Evolutionary conservation across 768 basidiomycete genomes (phyloP).

Genomic region (Pisolithus tinctorius): DNA sequence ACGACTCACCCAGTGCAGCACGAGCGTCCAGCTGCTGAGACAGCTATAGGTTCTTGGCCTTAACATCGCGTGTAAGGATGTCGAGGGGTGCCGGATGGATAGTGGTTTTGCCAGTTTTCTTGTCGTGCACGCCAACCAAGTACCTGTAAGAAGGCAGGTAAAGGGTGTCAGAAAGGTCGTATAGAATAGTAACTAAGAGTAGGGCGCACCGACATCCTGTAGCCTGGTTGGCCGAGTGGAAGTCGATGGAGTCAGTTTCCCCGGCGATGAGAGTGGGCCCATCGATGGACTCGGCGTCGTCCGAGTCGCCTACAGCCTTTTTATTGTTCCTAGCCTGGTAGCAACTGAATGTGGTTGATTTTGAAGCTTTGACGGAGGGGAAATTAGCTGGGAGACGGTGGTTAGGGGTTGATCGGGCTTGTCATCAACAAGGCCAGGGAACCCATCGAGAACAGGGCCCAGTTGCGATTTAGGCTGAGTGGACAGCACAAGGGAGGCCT

Average conservation of each 20-base stretch:
- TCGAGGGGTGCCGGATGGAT: slow-evolving; percentile 64
- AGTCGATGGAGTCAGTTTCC: slow-evolving; percentile 81
- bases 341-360: slow-evolving; percentile 53
- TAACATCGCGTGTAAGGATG: slow-evolving; percentile 72
- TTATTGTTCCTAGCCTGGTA: slow-evolving; percentile 42
- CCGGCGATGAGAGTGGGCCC: slow-evolving; percentile 53
- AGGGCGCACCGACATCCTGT: slow-evolving; percentile 63
- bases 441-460: slow-evolving; percentile 50
- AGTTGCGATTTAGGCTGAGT: slow-evolving; percentile 28
- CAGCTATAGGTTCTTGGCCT: slow-evolving; percentile 53
- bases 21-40: slow-evolving; percentile 56
- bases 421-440: slow-evolving; percentile 15
- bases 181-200: neutral
- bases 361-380: slow-evolving; percentile 55
- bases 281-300: slow-evolving; percentile 25
- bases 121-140: slow-evolving; percentile 77
- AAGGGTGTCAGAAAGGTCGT: slow-evolving; percentile 2
- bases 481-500: slow-evolving; percentile 33
- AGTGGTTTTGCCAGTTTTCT: slow-evolving; percentile 60
- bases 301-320: slow-evolving; percentile 13
- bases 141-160: slow-evolving; percentile 44
- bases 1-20: slow-evolving; percentile 81
- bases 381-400: slow-evolving; percentile 44
- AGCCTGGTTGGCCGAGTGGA: slow-evolving; percentile 57
- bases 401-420: slow-evolving; percentile 4